phyloP scores from a whole-genome alignment of 345 rosid species.

The Hibiscus trionum region DNA sequence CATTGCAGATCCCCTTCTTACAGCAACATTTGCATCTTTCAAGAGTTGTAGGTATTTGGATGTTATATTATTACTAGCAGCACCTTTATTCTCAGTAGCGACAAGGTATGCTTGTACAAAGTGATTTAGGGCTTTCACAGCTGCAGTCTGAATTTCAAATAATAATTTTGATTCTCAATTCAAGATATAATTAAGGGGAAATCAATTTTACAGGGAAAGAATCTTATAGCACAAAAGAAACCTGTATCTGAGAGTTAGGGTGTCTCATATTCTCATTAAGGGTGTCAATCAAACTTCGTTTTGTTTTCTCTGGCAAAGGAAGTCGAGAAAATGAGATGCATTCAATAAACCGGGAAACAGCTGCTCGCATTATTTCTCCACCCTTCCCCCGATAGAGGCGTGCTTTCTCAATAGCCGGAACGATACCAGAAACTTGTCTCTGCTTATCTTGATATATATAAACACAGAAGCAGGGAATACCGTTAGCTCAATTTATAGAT shows the following conservation, averaged over 20 bases:
- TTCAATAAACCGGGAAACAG: slow-evolving; percentile 85
- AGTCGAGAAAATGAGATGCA: slow-evolving; percentile 62
- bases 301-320: slow-evolving; percentile 58
- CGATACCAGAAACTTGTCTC: slow-evolving; percentile 48
- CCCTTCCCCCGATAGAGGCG: slow-evolving; percentile 98
- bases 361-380: slow-evolving; percentile 96
- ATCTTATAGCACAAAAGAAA: slow-evolving; percentile 19
- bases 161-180: slow-evolving; percentile 10
- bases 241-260: slow-evolving; percentile 96
- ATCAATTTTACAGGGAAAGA: slow-evolving; percentile 2
- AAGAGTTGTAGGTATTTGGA: slow-evolving; percentile 58
- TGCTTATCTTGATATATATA: slow-evolving; percentile 46
- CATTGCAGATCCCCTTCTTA: slow-evolving; percentile 86
- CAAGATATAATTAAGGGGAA: slow-evolving; percentile 8
- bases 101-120: slow-evolving; percentile 51
- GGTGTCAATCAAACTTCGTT: slow-evolving; percentile 57
- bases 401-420: slow-evolving; percentile 91
- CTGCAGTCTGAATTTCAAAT: slow-evolving; percentile 46
- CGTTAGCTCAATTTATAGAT: neutral
- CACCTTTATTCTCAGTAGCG: slow-evolving; percentile 26
- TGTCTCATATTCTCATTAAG: slow-evolving; percentile 84
- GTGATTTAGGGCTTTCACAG: slow-evolving; percentile 67
- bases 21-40: slow-evolving; percentile 73
- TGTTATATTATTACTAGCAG: slow-evolving; percentile 29
- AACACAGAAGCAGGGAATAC: neutral